Base-by-base conservation (phyloP, 768 basidiomycete species). In the Amylocystis lapponica region DNA sequence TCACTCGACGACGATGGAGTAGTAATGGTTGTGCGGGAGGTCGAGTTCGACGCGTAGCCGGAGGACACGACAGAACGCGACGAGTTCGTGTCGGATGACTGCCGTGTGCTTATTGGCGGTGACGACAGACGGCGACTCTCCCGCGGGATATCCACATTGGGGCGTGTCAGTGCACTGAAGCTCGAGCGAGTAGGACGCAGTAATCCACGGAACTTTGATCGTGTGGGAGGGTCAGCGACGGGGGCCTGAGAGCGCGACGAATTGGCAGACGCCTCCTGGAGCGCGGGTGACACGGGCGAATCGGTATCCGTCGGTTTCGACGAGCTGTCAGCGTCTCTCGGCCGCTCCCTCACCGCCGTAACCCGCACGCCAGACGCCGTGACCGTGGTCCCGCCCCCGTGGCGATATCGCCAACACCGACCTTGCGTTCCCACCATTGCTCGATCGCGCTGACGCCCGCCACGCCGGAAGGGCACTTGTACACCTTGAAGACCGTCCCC, bases 401-500 rank as follows among this genome's bases (percentile, higher is more conserved):
- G 16, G 64, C 62, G 22, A 72, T 66, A 61, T 87, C 83, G 19
- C 83, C 80, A n/a, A 76, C 85, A 0, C 86, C 86, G 12, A 88
- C 76, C 34, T 70, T 75, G 47, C 67, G 76, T 65, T 88, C 86
- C 86, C 86, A 89, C 85, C 84, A 86, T 47, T 78, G 76, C 48
- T 77, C 79, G 36, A 87, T 59, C 26, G 66, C 69, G n/a, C 74
- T 69, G 3, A 71, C 74, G 11, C 72, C 76, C 20, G 67, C 66
- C 2, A 54, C 56, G 12, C 61, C 62, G 1, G 66, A 59, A 27
- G 68, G 67, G 44, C 67, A 76, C 47, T 74, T 74, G 61, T 88
- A 91, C 45, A 97, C 72, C 52, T 78, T 76, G 59, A 98, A 80
- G 49, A 73, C 70, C n/a, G 96, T 97, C 35, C 96, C 96, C 56